phyloP scores from a whole-genome alignment of 306 rosid species.

The Cucurbita pepo region DNA sequence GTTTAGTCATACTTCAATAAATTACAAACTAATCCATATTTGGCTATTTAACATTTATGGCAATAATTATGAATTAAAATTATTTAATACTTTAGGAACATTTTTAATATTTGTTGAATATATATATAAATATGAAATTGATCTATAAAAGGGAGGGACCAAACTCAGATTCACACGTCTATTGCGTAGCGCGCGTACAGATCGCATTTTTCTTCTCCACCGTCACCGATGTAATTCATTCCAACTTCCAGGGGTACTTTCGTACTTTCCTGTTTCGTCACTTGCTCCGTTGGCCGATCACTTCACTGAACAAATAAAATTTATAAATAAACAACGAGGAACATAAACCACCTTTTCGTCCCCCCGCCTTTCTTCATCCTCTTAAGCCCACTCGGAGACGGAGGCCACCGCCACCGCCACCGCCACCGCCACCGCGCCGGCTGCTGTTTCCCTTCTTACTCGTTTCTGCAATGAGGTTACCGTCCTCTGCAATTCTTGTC shows the following conservation, averaged over 20 bases:
- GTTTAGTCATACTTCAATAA: too few relatives aligned
- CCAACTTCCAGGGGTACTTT: conserved; percentile 19
- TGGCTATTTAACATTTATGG: too few relatives aligned
- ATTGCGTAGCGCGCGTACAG: background rate
- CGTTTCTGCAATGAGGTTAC: conserved; percentile 48
- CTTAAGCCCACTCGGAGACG: background rate
- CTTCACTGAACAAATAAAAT: background rate
- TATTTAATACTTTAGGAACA: too few relatives aligned
- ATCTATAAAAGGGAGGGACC: background rate
- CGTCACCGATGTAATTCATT: background rate
- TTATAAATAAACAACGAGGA: background rate
- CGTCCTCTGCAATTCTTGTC: conserved; percentile 18
- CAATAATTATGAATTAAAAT: too few relatives aligned
- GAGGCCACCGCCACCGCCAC: background rate
- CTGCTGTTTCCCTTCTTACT: background rate
- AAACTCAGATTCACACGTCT: background rate
- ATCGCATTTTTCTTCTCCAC: background rate
- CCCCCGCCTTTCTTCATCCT: background rate
- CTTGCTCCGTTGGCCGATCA: background rate
- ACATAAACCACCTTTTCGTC: background rate
- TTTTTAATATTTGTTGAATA: too few relatives aligned
- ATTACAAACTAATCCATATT: too few relatives aligned
- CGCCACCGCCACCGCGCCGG: background rate
- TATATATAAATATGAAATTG: too few relatives aligned
- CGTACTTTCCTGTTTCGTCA: conserved; percentile 2